A percentile compares a stretch with the other conserved stretches of the same genome.
phyloP scores from a whole-genome alignment of 331 rosid genomes.

The Arachis monticola region DNA sequence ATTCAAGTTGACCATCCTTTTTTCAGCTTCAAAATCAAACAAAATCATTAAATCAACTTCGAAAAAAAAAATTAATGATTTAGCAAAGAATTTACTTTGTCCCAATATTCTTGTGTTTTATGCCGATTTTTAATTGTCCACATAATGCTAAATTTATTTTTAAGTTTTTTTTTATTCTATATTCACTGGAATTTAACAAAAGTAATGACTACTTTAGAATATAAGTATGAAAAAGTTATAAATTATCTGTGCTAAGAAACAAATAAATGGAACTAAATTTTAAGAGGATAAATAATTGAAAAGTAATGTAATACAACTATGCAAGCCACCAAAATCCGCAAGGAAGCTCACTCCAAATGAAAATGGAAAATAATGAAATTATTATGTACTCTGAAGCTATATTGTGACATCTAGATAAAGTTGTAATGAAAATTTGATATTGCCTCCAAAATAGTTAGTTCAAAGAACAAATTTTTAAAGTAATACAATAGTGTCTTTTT shows the following conservation, averaged over 20 bases:
- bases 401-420: conserved; percentile 5
- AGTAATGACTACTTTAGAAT: conserved; percentile 30
- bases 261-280: not conserved
- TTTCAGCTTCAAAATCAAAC: too few relatives aligned
- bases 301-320: conserved; percentile 67
- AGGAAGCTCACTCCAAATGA: conserved; percentile 86
- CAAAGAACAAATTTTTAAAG: conserved; percentile 9
- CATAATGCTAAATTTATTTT: conserved; percentile 74
- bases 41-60: too few relatives aligned
- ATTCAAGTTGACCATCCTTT: too few relatives aligned
- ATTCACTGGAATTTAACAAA: conserved; percentile 62
- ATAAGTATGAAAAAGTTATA: conserved; percentile 23
- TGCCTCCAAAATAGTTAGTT: conserved; percentile 20
- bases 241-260: not conserved
- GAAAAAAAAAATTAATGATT: conserved; percentile 10
- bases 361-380: conserved; percentile 39
- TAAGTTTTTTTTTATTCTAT: conserved; percentile 74
- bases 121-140: conserved; percentile 70
- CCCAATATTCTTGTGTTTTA: conserved; percentile 89
- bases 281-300: conserved; percentile 15
- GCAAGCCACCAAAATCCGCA: conserved; percentile 96
- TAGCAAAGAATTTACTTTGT: conserved; percentile 64
- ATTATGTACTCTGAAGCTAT: conserved; percentile 13
- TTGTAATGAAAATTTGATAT: conserved; percentile 5
- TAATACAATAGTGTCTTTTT: conserved; percentile 1